phyloP scores from a whole-genome alignment of 2,329 filamentous ascomycete species.

The Dothistroma septosporum region DNA sequence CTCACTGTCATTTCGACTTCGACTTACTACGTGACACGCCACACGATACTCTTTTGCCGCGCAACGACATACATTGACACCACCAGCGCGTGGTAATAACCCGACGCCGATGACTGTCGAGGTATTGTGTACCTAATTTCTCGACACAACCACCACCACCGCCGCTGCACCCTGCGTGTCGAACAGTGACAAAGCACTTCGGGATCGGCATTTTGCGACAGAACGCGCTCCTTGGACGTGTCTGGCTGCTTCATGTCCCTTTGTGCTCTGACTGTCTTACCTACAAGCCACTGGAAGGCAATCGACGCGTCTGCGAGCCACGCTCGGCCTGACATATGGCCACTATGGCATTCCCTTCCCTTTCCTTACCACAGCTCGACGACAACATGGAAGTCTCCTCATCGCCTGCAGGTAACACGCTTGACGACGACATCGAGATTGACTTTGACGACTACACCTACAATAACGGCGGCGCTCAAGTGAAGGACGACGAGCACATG shows the following conservation, averaged over 20 bases:
- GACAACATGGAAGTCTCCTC: slow-evolving; percentile 57
- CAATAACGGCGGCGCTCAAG: slow-evolving; percentile 33
- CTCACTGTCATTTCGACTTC: background rate
- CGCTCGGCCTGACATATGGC: slow-evolving; percentile 22
- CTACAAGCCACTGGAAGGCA: background rate
- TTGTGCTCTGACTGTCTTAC: background rate
- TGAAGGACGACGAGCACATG: slow-evolving; percentile 52
- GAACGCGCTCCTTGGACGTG: slow-evolving; percentile 3
- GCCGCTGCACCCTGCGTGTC: background rate
- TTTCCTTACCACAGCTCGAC: slow-evolving; percentile 32
- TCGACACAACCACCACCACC: background rate
- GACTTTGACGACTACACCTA: slow-evolving; percentile 52
- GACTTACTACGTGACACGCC: background rate
- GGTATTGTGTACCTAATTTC: background rate
- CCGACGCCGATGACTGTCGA: background rate
- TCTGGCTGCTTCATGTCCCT: background rate
- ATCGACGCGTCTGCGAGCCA: slow-evolving; percentile 6
- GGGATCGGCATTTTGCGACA: background rate
- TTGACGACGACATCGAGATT: slow-evolving; percentile 54
- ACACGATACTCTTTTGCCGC: background rate
- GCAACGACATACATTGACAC: background rate
- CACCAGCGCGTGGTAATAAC: background rate
- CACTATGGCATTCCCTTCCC: slow-evolving; percentile 25
- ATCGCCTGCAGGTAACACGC: slow-evolving; percentile 41
- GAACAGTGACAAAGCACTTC: slow-evolving; percentile 3